Percentiles rank a stretch among this genome's conserved stretches.
Conservation (phyloP, 73 alveolate genomes). For the Stentor roeselii region DNA sequence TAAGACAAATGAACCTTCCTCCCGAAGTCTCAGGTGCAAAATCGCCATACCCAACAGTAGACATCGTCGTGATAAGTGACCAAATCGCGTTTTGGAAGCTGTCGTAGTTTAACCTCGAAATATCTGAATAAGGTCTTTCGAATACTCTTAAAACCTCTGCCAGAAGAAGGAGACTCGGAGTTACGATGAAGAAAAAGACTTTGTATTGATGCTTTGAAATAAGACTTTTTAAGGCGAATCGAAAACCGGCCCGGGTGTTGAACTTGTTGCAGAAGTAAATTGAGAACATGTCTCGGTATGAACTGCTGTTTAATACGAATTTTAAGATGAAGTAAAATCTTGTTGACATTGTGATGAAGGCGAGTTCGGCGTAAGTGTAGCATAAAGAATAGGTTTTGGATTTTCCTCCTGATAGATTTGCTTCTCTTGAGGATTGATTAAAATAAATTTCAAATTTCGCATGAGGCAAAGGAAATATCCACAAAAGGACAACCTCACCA, state of each 20-base stretch:
- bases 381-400: background rate
- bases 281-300: background rate
- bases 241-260: background rate
- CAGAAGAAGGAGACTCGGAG: background rate
- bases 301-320: background rate
- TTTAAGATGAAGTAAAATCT: background rate
- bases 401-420: background rate
- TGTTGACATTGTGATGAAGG: background rate
- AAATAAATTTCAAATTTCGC: background rate
- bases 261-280: background rate
- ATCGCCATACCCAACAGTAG: constrained; percentile 25
- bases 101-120: background rate
- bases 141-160: background rate
- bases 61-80: background rate
- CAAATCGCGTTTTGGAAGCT: background rate
- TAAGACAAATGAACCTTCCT: background rate
- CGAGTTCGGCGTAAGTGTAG: background rate
- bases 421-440: background rate
- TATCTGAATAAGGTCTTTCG: background rate
- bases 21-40: background rate
- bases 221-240: background rate
- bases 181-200: background rate
- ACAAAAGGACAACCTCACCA: background rate
- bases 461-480: background rate
- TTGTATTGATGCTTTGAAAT: constrained; percentile 7